Percentiles rank a stretch among this genome's conserved stretches.
Conservation (phyloP, 768 basidiomycete species). For the Tulasnella calospora region DNA sequence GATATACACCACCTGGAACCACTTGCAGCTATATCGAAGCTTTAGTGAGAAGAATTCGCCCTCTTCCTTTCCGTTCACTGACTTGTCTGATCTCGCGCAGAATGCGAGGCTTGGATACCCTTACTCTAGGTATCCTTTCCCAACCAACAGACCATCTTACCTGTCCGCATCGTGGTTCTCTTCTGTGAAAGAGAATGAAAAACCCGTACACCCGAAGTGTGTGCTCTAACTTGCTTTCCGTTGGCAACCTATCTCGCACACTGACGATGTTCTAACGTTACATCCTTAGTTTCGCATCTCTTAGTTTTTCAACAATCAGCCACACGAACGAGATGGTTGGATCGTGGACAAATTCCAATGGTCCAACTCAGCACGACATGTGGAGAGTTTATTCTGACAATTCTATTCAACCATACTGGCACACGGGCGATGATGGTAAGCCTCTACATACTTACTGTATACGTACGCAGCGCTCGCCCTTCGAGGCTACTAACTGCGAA, state of each 20-base stretch:
- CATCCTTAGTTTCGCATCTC: background rate
- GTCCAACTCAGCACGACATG: background rate
- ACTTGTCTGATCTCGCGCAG: background rate
- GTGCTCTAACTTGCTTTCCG: background rate
- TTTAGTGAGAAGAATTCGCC: background rate
- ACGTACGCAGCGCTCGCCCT: background rate
- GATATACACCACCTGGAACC: background rate
- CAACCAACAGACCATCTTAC: background rate
- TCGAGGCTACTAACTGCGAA: background rate
- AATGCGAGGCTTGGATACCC: background rate
- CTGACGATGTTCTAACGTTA: background rate
- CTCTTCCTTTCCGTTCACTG: background rate
- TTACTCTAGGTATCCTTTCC: background rate
- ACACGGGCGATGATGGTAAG: background rate
- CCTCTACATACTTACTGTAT: background rate
- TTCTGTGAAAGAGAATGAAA: background rate
- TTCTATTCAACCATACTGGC: background rate
- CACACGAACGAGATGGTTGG: background rate
- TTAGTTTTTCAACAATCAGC: background rate
- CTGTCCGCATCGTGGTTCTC: background rate
- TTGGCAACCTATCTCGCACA: too few species aligned
- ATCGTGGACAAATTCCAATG: background rate
- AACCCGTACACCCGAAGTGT: background rate
- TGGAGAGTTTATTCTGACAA: background rate
- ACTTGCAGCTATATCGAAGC: background rate